phyloP scores from a whole-genome alignment of 202 grass and related monocot species.

The Schoenoplectus triqueter region DNA sequence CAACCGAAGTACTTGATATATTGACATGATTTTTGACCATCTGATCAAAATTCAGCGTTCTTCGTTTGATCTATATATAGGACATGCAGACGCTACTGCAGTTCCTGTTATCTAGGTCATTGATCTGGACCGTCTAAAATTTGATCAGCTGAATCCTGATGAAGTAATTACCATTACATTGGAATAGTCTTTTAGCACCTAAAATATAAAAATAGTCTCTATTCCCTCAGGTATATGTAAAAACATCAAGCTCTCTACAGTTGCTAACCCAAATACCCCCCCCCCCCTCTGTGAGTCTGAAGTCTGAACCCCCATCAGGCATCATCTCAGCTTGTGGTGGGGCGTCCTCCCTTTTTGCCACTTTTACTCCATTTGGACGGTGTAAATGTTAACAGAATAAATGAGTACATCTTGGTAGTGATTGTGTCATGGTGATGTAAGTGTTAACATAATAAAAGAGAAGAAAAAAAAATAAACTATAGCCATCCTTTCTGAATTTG shows the following conservation, averaged over 20 bases:
- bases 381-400: constrained; percentile 6
- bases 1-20: background rate
- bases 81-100: background rate
- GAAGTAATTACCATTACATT: background rate
- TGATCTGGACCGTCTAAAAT: no score
- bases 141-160: no score
- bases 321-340: constrained; percentile 36
- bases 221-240: no score
- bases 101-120: no score
- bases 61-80: background rate
- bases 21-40: background rate
- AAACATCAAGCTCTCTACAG: no score
- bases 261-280: no score
- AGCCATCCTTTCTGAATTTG: background rate
- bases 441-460: background rate
- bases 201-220: background rate
- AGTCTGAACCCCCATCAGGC: constrained; percentile 25
- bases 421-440: background rate
- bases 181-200: background rate
- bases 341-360: background rate
- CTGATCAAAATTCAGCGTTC: background rate
- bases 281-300: background rate
- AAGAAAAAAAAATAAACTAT: no score
- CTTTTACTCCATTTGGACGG: constrained; percentile 30
- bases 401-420: background rate